Base-by-base conservation (phyloP, 2,329 filamentous ascomycete species). In the Spiromastix sp. region DNA sequence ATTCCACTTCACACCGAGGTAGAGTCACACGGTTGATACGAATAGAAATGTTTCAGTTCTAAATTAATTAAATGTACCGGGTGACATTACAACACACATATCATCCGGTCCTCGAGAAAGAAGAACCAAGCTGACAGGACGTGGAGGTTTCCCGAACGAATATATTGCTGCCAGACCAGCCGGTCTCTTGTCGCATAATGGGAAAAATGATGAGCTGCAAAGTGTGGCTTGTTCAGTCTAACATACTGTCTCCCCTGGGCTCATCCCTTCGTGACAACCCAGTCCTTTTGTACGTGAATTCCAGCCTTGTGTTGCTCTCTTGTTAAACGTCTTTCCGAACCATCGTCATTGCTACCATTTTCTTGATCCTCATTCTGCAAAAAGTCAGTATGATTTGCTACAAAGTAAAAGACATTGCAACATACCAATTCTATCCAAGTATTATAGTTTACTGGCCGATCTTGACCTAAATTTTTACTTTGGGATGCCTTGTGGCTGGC, bases 341-440 rank as follows among this genome's bases (percentile, higher is more conserved):
- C 21, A 20, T 34, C 32, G 18, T 34, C 32, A 15, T 34, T 34
- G 12, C 32, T 34, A 16, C 12, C 21, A 4, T 18, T 24, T 20
- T 34, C 32, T 22, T 26, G 19, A 12, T 34, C 32, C 18, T 34
- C 32, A 15, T 24, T 20, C 18, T 34, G 30, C 30, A 18, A 19
- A 7, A 6, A 22, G 15, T 34, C 18, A 11, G 32, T n/a, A 16
- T 11, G 11, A 5, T 10, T 15, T 12, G 18, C n/a, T 15, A 25
- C 22, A 34, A 10, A n/a, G 5, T 1, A 24, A 27, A 15, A 27
- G 12, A 26, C 10, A n/a, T n/a, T n/a, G n/a, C 16, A 17, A 2
- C 32, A 12, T 27, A 35, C 32, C 32, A 35, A 8, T 17, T 35
- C 32, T 35, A 35, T 35, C 32, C 32, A 35, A 1, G 32, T 24